Evolutionary conservation across 495 filamentous ascomycete species (phyloP), one percentile per base, ranked within the genome.

Genomic region (Friedmanniomyces endolithicus): DNA sequence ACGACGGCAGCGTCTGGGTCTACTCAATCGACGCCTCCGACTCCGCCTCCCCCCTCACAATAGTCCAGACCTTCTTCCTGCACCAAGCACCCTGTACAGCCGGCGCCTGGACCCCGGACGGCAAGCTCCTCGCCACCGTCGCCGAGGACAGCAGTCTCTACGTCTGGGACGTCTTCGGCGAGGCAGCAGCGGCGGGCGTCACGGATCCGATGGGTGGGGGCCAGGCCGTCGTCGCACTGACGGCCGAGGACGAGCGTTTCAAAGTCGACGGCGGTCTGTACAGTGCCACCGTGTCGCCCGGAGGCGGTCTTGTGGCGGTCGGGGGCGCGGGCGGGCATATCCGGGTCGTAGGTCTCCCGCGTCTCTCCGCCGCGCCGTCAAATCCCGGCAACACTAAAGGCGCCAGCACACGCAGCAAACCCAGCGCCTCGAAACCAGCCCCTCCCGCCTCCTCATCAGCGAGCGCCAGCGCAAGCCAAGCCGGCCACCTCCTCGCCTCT

Each of bases 1-100:
- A 77, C n/a, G 90, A 99, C 66, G 94, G 94, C 16, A 86, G 80
- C 46, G 87, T 94, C 6, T 99, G 94, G 94, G 84, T 99, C 6
- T 92, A 96, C 70, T 82, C 78, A 7, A 76, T 97, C 64, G 84
- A 94, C 61, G 68, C 77, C 19, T 70, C 72, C 9, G 80, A 86
- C 59, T 49, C 73, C 65, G 69, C 70, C 59, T 77, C 74, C 44
- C 78, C 78, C 3, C 74, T 97, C 55, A 80, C 82, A 46, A 89
- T 97, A 65, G 75, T 90, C 20, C 88, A 96, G 70, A 80, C 82
- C 40, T 94, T 89, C 72, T 95, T 92, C 75, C 74, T 90, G 29
- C 92, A 97, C 68, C 94, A 88, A 6, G 84, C 67, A 11, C 72
- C 87, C 11, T 92, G 86, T 65, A 95, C 92, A 1, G 92, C 94